Conservation (phyloP, 106 monocot species). For the Acorus calamus region DNA sequence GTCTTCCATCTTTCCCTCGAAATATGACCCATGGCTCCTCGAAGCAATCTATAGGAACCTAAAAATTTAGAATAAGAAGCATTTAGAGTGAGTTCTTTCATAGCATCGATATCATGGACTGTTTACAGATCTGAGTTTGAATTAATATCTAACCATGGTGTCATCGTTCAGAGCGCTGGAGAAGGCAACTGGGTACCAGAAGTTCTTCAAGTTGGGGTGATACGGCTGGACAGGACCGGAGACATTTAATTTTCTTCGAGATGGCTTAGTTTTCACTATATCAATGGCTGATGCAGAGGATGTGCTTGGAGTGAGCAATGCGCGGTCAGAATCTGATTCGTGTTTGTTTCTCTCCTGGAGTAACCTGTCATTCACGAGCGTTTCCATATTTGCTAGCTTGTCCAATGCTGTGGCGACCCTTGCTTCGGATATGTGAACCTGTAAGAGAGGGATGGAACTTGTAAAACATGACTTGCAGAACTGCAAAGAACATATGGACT, state of each 20-base stretch:
- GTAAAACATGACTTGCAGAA: too few relatives aligned
- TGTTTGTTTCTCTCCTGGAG: slow-evolving; percentile 41
- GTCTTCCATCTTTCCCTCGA: slow-evolving; percentile 74
- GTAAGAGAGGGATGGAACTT: background rate
- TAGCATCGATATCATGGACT: background rate
- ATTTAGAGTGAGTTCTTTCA: background rate
- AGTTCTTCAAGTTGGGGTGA: slow-evolving; percentile 64
- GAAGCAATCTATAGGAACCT: slow-evolving; percentile 90
- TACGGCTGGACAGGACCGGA: slow-evolving; percentile 74
- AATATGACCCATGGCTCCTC: slow-evolving; percentile 96
- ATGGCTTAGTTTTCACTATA: slow-evolving; percentile 13
- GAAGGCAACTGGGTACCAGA: slow-evolving; percentile 87
- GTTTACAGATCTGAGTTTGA: background rate
- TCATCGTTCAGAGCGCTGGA: slow-evolving; percentile 66
- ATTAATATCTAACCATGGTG: slow-evolving; percentile 38
- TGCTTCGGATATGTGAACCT: slow-evolving; percentile 96
- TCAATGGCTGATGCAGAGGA: slow-evolving; percentile 22
- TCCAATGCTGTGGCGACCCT: slow-evolving; percentile 68
- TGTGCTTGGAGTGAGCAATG: slow-evolving; percentile 30
- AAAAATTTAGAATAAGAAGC: slow-evolving; percentile 1
- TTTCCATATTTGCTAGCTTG: slow-evolving; percentile 74
- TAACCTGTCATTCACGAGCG: slow-evolving; percentile 59
- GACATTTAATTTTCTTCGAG: slow-evolving; percentile 49
- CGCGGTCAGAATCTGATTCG: slow-evolving; percentile 32
- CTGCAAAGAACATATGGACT: too few relatives aligned